Evolutionary conservation across 148 eudicot genomes (phyloP), one percentile per base, ranked within the genome.

Genomic region (Drosera capensis): DNA sequence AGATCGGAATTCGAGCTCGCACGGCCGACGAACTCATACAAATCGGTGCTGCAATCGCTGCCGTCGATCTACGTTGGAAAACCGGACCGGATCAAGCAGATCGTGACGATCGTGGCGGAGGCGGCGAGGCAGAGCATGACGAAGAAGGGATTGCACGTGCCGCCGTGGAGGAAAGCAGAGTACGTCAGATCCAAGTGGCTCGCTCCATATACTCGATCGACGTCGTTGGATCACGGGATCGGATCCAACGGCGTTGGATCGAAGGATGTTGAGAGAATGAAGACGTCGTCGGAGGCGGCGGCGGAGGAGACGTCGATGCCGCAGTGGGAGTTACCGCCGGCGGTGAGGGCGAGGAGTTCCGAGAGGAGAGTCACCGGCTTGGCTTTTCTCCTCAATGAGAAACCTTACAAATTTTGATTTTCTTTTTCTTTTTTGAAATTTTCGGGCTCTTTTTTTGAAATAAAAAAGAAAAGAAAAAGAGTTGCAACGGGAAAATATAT

Each of bases 171-270:
- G 39, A 46, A 41, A 38, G n/a, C 37, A 11, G 54, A 35, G 2
- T 57, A 64, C 58, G n/a, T 64, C 63, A 46, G 44, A 11, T 23
- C 52, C 25, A 64, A 64, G 20, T 64, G 68, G 68, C 51, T 64
- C 15, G 53, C 43, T 21, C 36, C 63, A 2, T 46, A 46, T 22
- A 46, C 26, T 6, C 51, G 58, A 14, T 45, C 58, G 11, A 28
- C 31, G 31, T 28, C 31, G 31, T 11, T 28, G 0, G 25, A 12
- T 9, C 14, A 20, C 15, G 19, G 7, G 48, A 2, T 22, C 50
- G 18, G 7, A 0, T 14, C 37, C 22, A 25, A 34, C 37, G 14
- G 22, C 23, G 35, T 14, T 25, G 23, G 20, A 14, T 42, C 46
- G n/a, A n/a, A n/a, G n/a, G n/a, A n/a, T n/a, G n/a, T n/a, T n/a